These are phyloP conservation scores for Phytopythium chamaehyphon DNA, from an alignment of 352 stramenopile species.

Conservation along the genomic window DNA sequence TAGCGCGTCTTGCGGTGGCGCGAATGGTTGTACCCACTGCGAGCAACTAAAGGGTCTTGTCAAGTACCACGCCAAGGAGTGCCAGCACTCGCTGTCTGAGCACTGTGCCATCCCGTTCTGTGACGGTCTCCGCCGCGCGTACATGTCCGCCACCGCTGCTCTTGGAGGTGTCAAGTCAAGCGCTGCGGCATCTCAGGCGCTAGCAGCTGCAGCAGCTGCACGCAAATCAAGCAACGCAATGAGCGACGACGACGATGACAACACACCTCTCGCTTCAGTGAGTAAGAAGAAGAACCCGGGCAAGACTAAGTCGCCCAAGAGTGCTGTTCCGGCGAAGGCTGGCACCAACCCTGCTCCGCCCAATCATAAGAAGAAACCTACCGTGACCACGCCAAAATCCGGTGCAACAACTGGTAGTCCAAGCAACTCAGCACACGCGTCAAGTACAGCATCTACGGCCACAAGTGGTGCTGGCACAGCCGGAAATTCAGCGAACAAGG, in stretches of 20 bases:
- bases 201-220: slow-evolving; percentile 1
- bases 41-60: slow-evolving; percentile 80
- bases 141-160: slow-evolving; percentile 38
- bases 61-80: slow-evolving; percentile 85
- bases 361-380: slow-evolving; percentile 25
- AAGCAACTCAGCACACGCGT: neutral
- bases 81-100: slow-evolving; percentile 44
- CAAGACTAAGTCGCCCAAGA: slow-evolving; percentile 67
- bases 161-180: slow-evolving; percentile 28
- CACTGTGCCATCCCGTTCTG: slow-evolving; percentile 85
- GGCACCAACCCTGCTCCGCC: neutral
- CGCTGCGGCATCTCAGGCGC: slow-evolving; percentile 19
- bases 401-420: no score
- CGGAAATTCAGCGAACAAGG: slow-evolving; percentile 18
- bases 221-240: slow-evolving; percentile 11
- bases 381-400: slow-evolving; percentile 1
- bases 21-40: slow-evolving; percentile 69
- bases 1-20: slow-evolving; percentile 66
- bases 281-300: slow-evolving; percentile 55
- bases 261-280: slow-evolving; percentile 64
- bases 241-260: slow-evolving; percentile 70
- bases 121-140: slow-evolving; percentile 58
- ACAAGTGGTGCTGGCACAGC: slow-evolving; percentile 5
- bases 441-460: slow-evolving; percentile 14
- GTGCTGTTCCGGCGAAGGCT: slow-evolving; percentile 13